A percentile compares a stretch with the other conserved stretches of the same genome.
These are phyloP conservation scores for Tuber aestivum DNA, from an alignment of 495 filamentous ascomycete species.

Conservation along the genomic window DNA sequence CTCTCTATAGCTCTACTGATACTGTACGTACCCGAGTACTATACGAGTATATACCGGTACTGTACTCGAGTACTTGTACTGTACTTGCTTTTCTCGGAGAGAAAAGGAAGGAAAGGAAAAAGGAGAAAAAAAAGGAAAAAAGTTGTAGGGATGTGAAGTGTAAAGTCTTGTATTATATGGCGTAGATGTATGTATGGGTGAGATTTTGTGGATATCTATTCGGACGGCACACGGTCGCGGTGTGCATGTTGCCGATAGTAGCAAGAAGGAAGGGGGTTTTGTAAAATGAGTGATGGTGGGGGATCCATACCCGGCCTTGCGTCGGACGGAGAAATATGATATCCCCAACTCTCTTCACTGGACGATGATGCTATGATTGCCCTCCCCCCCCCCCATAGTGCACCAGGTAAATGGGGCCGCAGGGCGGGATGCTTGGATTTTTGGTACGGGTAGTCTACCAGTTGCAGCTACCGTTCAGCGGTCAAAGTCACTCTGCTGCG, in stretches of 20 bases:
- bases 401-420: not conserved
- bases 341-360: not conserved
- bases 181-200: not conserved
- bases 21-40: too few relatives aligned
- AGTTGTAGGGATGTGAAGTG: not conserved
- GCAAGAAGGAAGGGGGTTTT: not conserved
- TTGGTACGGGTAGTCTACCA: not conserved
- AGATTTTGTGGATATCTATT: constrained; percentile 1
- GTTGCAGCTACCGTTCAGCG: not conserved
- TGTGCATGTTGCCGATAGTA: not conserved
- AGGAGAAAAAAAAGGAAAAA: not conserved
- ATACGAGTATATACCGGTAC: too few relatives aligned
- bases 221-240: not conserved
- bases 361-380: not conserved
- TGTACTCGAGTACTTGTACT: too few relatives aligned
- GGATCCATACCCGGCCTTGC: not conserved
- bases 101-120: not conserved
- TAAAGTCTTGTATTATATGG: not conserved
- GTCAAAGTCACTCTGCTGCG: not conserved
- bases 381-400: not conserved
- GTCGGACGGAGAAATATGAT: not conserved
- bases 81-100: not conserved
- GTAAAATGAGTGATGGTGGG: not conserved
- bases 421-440: not conserved
- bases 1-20: not conserved